A percentile compares a stretch with the other conserved stretches of the same genome.
phyloP scores from a whole-genome alignment of 768 basidiomycete genomes.

The Rhodocollybia butyracea region DNA sequence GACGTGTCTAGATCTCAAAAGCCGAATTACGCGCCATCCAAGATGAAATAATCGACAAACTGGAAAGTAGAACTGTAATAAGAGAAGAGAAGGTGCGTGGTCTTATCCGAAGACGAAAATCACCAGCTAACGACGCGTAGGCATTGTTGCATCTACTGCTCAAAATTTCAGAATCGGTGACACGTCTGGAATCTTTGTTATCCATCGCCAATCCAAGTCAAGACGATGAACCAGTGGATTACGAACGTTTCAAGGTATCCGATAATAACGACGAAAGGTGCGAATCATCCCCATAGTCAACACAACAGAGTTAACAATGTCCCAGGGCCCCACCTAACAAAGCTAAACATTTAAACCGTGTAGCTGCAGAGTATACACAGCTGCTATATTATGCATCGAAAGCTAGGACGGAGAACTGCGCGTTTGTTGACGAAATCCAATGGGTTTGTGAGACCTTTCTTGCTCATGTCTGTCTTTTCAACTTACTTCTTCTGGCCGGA shows the following conservation, averaged over 20 bases:
- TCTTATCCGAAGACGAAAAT: background rate
- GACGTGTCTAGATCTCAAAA: constrained; percentile 51
- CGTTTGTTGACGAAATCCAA: constrained; percentile 79
- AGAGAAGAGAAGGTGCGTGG: constrained; percentile 79
- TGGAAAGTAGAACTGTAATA: constrained; percentile 69
- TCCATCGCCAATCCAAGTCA: constrained; percentile 57
- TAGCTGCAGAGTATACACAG: constrained; percentile 90
- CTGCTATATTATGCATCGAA: constrained; percentile 87
- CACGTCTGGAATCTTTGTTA: constrained; percentile 83
- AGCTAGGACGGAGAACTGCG: constrained; percentile 72
- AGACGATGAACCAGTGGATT: constrained; percentile 32
- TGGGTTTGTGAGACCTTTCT: constrained; percentile 56
- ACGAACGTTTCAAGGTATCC: background rate
- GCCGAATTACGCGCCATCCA: constrained; percentile 63
- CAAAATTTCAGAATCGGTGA: constrained; percentile 89
- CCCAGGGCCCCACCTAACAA: constrained; percentile 52
- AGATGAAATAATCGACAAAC: constrained; percentile 71
- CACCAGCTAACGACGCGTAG: constrained; percentile 31
- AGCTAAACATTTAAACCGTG: constrained; percentile 78
- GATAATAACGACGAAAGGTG: constrained; percentile 29
- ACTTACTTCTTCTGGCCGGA: constrained; percentile 5
- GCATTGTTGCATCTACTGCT: constrained; percentile 82
- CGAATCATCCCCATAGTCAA: background rate
- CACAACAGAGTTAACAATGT: constrained; percentile 21
- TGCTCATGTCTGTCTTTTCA: background rate